These are phyloP conservation scores for Botrytis aclada DNA, from an alignment of 2,329 filamentous ascomycete genomes.

Conservation along the genomic window DNA sequence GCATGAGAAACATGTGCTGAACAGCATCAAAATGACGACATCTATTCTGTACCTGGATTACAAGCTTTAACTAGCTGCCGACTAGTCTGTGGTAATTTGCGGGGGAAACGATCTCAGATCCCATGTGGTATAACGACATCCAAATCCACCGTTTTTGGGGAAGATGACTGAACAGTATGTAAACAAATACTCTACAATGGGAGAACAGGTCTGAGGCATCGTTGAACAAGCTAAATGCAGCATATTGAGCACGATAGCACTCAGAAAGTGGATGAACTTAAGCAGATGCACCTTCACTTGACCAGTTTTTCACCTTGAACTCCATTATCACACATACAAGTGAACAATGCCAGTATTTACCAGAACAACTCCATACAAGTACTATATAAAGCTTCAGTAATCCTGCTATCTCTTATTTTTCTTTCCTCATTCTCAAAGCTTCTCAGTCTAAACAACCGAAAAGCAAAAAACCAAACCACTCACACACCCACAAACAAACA, in stretches of 20 bases:
- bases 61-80: neutral
- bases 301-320: neutral
- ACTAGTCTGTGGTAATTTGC: neutral
- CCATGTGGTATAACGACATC: too few relatives aligned
- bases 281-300: neutral
- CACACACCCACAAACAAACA: neutral
- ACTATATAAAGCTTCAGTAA: neutral
- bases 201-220: neutral
- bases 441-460: neutral
- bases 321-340: too few relatives aligned
- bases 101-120: neutral
- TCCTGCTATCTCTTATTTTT: neutral
- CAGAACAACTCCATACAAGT: neutral
- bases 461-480: neutral
- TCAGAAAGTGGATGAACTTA: neutral
- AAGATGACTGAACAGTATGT: neutral
- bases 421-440: neutral
- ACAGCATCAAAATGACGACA: neutral
- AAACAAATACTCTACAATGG: neutral
- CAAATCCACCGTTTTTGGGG: accelerated
- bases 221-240: too few relatives aligned
- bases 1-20: too few relatives aligned
- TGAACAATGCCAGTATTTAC: neutral
- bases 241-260: neutral
- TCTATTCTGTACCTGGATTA: neutral